These are phyloP conservation scores for Heliophila coronopifolia DNA, from an alignment of 441 rosid species.

Conservation along the genomic window DNA sequence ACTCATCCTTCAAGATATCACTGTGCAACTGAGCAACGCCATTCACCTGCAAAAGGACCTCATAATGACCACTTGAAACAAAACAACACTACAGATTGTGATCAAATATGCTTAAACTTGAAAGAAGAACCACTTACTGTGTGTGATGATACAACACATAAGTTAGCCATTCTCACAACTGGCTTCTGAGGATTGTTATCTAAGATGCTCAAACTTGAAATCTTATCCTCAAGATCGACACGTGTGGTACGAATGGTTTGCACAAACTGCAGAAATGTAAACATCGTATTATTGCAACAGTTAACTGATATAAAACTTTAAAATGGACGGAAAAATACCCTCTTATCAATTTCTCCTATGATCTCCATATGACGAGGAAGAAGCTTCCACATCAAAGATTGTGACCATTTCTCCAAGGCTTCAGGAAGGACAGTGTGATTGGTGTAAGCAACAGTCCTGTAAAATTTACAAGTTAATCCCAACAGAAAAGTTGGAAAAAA, in stretches of 20 bases:
- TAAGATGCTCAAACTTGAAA: slow-evolving; percentile 67
- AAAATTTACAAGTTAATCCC: slow-evolving; percentile 19
- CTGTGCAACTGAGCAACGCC: slow-evolving; percentile 98
- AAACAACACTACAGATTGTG: neutral
- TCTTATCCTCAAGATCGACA: slow-evolving; percentile 72
- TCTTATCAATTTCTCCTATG: slow-evolving; percentile 84
- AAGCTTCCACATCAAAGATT: slow-evolving; percentile 87
- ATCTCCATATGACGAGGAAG: slow-evolving; percentile 99
- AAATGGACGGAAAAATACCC: slow-evolving; percentile 43
- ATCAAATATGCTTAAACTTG: neutral
- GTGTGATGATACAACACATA: slow-evolving; percentile 88
- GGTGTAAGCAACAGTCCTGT: slow-evolving; percentile 90
- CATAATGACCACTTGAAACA: slow-evolving; percentile 16
- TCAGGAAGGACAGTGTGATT: slow-evolving; percentile 99
- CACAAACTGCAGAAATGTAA: slow-evolving; percentile 55
- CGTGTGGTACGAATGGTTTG: slow-evolving; percentile 44
- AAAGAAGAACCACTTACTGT: slow-evolving; percentile 46
- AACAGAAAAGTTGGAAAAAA: slow-evolving; percentile 13
- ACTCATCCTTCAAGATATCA: slow-evolving; percentile 80
- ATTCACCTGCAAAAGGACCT: slow-evolving; percentile 58
- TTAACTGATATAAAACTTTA: neutral
- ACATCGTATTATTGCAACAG: slow-evolving; percentile 15
- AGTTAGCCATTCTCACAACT: slow-evolving; percentile 96
- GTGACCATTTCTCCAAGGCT: slow-evolving; percentile 99
- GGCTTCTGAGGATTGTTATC: slow-evolving; percentile 88